phyloP scores from a whole-genome alignment of 768 basidiomycete genomes.

The Psilocybe subaeruginosa region DNA sequence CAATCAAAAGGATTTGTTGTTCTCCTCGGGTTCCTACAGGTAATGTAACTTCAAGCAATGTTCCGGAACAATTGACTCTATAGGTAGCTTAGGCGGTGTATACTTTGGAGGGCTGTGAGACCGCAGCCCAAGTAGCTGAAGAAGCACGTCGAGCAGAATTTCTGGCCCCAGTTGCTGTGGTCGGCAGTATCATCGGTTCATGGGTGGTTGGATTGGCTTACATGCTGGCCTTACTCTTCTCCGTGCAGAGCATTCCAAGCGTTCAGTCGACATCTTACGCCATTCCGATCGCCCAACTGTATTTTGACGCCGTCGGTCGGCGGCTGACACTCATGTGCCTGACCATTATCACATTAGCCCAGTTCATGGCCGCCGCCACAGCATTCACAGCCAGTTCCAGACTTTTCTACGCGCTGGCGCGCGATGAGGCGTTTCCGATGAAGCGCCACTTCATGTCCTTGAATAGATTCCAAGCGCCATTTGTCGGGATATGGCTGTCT shows the following conservation, averaged over 20 bases:
- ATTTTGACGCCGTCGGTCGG: constrained; percentile 53
- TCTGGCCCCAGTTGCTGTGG: constrained; percentile 60
- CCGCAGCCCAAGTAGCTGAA: constrained; percentile 66
- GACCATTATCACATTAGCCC: constrained; percentile 48
- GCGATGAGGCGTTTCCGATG: constrained; percentile 54
- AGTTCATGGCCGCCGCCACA: constrained; percentile 58
- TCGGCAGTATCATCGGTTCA: constrained; percentile 57
- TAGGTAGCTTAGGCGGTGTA: constrained; percentile 47
- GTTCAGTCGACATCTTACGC: constrained; percentile 54
- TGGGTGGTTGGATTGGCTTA: constrained; percentile 60
- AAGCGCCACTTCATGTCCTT: constrained; percentile 50
- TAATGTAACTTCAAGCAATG: constrained; percentile 3
- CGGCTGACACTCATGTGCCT: constrained; percentile 53
- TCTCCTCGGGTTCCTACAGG: constrained; percentile 58
- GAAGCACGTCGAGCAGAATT: constrained; percentile 57
- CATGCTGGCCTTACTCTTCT: constrained; percentile 62
- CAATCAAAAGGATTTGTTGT: constrained; percentile 55
- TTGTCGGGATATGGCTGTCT: constrained; percentile 56
- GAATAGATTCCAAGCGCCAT: constrained; percentile 57
- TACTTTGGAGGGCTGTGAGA: constrained; percentile 64
- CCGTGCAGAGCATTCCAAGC: constrained; percentile 52
- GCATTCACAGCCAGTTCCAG: constrained; percentile 62
- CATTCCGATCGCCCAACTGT: constrained; percentile 64
- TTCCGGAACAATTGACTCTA: not conserved
- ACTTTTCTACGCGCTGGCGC: constrained; percentile 57